phyloP scores from a whole-genome alignment of 495 filamentous ascomycete genomes.

The Penicillium soppii region DNA sequence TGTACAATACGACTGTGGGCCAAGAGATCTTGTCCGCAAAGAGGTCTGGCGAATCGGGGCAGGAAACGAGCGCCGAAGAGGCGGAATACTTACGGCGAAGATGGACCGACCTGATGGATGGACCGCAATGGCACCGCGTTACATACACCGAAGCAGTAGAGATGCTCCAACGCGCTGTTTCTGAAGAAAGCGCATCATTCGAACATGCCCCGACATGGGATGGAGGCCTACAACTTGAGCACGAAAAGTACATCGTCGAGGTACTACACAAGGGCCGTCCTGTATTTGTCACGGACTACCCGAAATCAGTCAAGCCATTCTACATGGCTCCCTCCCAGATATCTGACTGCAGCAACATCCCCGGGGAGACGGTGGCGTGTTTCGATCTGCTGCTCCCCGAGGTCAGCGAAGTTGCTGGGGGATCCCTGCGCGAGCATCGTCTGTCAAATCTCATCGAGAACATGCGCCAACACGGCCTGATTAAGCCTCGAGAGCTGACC shows the following conservation, averaged over 20 bases:
- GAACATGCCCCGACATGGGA: constrained; percentile 66
- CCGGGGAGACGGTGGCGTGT: constrained; percentile 72
- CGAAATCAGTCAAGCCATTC: constrained; percentile 83
- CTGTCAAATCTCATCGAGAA: constrained; percentile 64
- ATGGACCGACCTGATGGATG: constrained; percentile 65
- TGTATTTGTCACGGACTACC: constrained; percentile 93
- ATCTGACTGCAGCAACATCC: constrained; percentile 8
- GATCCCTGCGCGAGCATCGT: constrained; percentile 91
- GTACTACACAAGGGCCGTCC: constrained; percentile 66
- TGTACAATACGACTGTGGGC: constrained; percentile 56
- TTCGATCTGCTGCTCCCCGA: constrained; percentile 94
- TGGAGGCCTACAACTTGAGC: constrained; percentile 81
- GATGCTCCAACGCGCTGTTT: constrained; percentile 59
- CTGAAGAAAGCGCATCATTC: constrained; percentile 54
- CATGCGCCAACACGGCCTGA: constrained; percentile 66
- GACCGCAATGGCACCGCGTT: constrained; percentile 72
- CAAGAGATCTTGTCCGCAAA: constrained; percentile 60
- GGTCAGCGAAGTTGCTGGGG: constrained; percentile 85
- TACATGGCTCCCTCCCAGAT: constrained; percentile 75
- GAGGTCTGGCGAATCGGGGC: constrained; percentile 34
- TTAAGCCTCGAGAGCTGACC: constrained; percentile 23
- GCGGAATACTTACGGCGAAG: constrained; percentile 54
- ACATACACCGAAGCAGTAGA: constrained; percentile 80
- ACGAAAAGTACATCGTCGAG: constrained; percentile 84
- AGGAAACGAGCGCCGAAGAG: constrained; percentile 32